A percentile compares a stretch with the other conserved stretches of the same genome.
phyloP scores from a whole-genome alignment of 1,284 basidiomycete species.

The Papiliotrema terrestris region DNA sequence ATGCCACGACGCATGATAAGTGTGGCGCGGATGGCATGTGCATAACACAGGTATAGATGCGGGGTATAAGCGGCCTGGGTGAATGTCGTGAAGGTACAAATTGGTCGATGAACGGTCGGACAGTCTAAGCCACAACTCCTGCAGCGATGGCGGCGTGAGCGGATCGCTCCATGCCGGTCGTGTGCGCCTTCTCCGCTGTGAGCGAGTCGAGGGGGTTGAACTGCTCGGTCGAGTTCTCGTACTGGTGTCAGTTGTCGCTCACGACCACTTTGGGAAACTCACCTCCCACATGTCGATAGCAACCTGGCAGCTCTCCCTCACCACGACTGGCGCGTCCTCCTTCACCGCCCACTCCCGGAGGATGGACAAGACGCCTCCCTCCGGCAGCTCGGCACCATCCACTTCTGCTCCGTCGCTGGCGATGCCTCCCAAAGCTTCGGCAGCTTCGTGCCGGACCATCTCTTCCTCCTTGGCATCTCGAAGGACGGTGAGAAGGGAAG shows the following conservation, averaged over 20 bases:
- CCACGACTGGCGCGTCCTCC: slow-evolving; percentile 78
- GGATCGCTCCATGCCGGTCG: slow-evolving; percentile 48
- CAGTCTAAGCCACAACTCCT: slow-evolving; percentile 6
- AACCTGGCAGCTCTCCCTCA: slow-evolving; percentile 92
- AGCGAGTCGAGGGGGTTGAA: slow-evolving; percentile 77
- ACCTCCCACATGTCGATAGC: slow-evolving; percentile 96
- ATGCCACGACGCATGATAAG: not conserved
- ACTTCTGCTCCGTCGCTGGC: slow-evolving; percentile 66
- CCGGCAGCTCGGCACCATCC: slow-evolving; percentile 15
- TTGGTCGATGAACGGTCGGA: not conserved
- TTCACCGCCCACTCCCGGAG: slow-evolving; percentile 80
- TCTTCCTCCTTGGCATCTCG: slow-evolving; percentile 73
- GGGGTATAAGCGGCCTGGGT: not conserved
- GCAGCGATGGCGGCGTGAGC: slow-evolving; percentile 39
- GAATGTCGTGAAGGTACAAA: not conserved
- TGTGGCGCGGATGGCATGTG: not conserved
- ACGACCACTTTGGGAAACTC: slow-evolving; percentile 9
- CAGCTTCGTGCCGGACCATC: slow-evolving; percentile 99
- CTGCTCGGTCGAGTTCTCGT: slow-evolving; percentile 77
- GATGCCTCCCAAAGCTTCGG: slow-evolving; percentile 95
- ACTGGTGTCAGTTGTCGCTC: slow-evolving; percentile 51
- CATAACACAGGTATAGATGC: not conserved
- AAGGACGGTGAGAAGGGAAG: slow-evolving; percentile 75
- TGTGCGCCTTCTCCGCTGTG: slow-evolving; percentile 22
- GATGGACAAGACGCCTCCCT: slow-evolving; percentile 68